Evolutionary conservation across 2,329 filamentous ascomycete species (phyloP), one percentile per base, ranked within the genome.

Genomic region (Pseudocercospora pini-densiflorae): DNA sequence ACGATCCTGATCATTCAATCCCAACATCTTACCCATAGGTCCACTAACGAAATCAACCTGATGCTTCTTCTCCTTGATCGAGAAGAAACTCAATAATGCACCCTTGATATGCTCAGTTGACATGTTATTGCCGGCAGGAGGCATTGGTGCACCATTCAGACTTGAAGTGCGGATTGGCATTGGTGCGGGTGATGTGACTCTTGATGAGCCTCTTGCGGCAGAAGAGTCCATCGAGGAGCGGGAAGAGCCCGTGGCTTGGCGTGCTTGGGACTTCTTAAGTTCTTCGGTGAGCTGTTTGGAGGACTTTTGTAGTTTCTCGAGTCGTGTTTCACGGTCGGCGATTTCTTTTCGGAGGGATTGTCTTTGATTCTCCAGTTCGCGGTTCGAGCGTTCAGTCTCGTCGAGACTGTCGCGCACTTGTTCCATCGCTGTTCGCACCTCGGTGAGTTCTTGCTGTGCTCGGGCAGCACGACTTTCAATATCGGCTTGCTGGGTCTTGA

Each of bases 331-430:
- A 14, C 67, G 66, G 31, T 70, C 67, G 19, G 70, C 59, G 5
- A 68, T 31, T 47, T 65, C 59, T 29, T 67, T 65, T 45, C 65
- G 66, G 21, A 70, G 65, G 10, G 68, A 93, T 0, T 84, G 81
- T 70, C 90, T 91, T 75, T 97, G 92, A 80, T 89, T 92, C 78
- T 97, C 94, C 5, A 92, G 84, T n/a, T 95, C 91, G 31, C 89
- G 87, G 0, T 92, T 88, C 78, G 97, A 92, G 76, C 87, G 89
- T 80, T 99, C 95, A 40, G 91, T 94, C 57, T 92, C 92, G 72
- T 98, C 94, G 1, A 99, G 84, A 0, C 93, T 89, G 65, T 92
- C 86, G 1, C 92, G 89, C 33, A 99, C 84, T 71, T 92, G 90
- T 6, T 88, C 84, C 81, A 97, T 93, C 0, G 93, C 92, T 6